Evolutionary conservation across 2,329 filamentous ascomycete genomes (phyloP).

Genomic region (Penicillium sp.): DNA sequence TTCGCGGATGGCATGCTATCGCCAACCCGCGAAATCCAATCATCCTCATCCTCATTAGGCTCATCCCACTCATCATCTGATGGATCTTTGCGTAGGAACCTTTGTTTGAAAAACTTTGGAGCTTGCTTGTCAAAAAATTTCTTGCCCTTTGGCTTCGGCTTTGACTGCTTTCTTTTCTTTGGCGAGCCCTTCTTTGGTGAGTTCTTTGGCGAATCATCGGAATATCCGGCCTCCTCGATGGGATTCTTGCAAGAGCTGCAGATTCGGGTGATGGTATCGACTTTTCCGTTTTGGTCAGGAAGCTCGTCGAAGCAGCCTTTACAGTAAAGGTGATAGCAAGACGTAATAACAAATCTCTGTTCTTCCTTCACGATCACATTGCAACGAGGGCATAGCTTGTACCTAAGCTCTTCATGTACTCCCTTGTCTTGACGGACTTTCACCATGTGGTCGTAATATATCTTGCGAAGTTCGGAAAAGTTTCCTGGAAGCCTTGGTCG

Average conservation of each 20-base stretch:
- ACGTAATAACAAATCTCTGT: conserved; percentile 45
- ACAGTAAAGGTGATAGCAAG: conserved; percentile 60
- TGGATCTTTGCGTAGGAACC: neutral
- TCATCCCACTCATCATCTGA: conserved; percentile 15
- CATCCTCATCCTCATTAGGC: conserved; percentile 21
- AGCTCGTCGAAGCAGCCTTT: conserved; percentile 43
- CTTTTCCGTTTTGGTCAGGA: conserved; percentile 12
- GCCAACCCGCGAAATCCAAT: conserved; percentile 29
- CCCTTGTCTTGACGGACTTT: neutral
- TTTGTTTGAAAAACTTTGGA: neutral
- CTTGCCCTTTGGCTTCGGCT: neutral
- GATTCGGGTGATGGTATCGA: conserved; percentile 31
- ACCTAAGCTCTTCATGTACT: conserved; percentile 23
- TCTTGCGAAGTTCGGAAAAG: neutral
- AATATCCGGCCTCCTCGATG: conserved; percentile 9
- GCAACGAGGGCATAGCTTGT: conserved; percentile 48
- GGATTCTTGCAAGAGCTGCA: conserved; percentile 14
- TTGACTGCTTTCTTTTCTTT: conserved; percentile 2
- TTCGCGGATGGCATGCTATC: conserved; percentile 28
- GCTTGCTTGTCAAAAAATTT: neutral
- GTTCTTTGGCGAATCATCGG: neutral
- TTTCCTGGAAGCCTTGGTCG: neutral
- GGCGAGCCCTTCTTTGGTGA: neutral
- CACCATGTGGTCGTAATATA: neutral
- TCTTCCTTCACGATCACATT: neutral